Evolutionary conservation across 176 grass and related monocot species (phyloP).

Genomic region (Rhipidocladum racemiflorum): DNA sequence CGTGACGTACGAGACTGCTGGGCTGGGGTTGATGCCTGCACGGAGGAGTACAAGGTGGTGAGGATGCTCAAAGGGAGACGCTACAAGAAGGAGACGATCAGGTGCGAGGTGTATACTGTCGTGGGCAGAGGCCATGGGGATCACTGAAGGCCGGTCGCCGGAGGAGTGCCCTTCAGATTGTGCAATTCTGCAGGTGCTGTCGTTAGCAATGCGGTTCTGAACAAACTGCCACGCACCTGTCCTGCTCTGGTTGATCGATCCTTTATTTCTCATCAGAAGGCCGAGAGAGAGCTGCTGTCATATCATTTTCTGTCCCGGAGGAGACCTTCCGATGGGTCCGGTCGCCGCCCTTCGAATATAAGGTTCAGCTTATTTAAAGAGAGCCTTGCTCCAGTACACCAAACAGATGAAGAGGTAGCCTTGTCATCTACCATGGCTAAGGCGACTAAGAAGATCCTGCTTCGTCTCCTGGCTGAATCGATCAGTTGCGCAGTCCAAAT

Average conservation of each 20-base stretch:
- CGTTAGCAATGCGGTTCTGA: not conserved
- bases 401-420: too few relatives aligned
- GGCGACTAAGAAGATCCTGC: too few relatives aligned
- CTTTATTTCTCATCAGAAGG: not conserved
- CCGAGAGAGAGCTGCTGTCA: not conserved
- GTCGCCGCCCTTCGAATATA: slow-evolving; percentile 18
- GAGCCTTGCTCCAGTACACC: too few relatives aligned
- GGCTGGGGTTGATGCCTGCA: slow-evolving; percentile 21
- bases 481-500: too few relatives aligned
- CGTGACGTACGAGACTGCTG: not conserved
- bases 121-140: not conserved
- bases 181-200: not conserved
- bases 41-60: slow-evolving; percentile 18
- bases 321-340: slow-evolving; percentile 25
- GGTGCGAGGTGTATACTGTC: not conserved
- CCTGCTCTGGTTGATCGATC: slow-evolving; percentile 22
- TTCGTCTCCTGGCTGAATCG: too few relatives aligned
- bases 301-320: slow-evolving; percentile 17
- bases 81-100: not conserved
- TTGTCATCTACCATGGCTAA: too few relatives aligned
- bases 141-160: slow-evolving; percentile 3
- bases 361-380: too few relatives aligned
- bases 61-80: not conserved
- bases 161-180: slow-evolving; percentile 19
- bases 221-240: not conserved